Evolutionary conservation across 495 filamentous ascomycete genomes (phyloP).

Genomic region (Trichoderma virens): DNA sequence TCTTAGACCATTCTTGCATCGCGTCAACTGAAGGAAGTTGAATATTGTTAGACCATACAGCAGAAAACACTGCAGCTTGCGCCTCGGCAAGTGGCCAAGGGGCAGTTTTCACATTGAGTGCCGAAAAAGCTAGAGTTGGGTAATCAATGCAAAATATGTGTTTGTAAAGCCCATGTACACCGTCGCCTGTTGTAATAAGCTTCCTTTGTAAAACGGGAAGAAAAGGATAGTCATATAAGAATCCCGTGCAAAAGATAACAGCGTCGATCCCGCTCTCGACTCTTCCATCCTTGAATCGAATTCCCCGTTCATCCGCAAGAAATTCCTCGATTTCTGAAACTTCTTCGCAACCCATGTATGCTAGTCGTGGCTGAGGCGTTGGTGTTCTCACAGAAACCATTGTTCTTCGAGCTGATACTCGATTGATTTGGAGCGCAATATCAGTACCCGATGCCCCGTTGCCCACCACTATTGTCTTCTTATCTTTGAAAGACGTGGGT

Average conservation of each 20-base stretch:
- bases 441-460: constrained; percentile 73
- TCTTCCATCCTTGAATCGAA: constrained; percentile 31
- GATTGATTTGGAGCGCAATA: constrained; percentile 66
- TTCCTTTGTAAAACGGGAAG: constrained; percentile 49
- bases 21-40: constrained; percentile 49
- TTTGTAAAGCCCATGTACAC: constrained; percentile 59
- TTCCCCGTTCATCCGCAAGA: constrained; percentile 24
- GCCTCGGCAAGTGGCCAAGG: constrained; percentile 74
- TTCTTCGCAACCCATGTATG: constrained; percentile 25
- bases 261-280: constrained; percentile 55
- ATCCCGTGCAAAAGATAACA: constrained; percentile 68
- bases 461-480: constrained; percentile 61
- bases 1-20: constrained; percentile 55
- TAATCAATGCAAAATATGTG: constrained; percentile 69
- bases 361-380: constrained; percentile 22
- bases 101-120: constrained; percentile 67
- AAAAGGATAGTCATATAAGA: constrained; percentile 64
- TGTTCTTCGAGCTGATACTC: constrained; percentile 31
- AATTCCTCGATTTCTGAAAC: constrained; percentile 34
- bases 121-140: constrained; percentile 72
- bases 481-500: constrained; percentile 17
- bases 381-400: constrained; percentile 32
- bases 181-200: constrained; percentile 56
- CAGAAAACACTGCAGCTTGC: constrained; percentile 67
- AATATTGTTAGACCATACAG: constrained; percentile 63